Evolutionary conservation across 352 stramenopile genomes (phyloP), one percentile per base, ranked within the genome.

Genomic region (Globisporangium nagaii): DNA sequence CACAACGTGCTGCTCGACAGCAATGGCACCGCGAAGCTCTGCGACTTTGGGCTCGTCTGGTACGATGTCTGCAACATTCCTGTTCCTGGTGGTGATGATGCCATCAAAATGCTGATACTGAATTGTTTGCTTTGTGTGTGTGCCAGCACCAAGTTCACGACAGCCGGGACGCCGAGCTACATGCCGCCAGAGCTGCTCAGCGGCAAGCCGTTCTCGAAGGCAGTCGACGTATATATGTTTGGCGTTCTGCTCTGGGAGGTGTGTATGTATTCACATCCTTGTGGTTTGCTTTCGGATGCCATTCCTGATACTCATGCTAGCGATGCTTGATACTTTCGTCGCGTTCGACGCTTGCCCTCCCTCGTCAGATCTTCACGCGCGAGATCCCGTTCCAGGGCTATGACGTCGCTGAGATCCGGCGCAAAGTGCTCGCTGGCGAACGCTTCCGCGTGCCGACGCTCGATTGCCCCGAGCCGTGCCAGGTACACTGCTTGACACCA

Each of bases 171-270:
- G n/a, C 88, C 90, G 2, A 79, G 78, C 31, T 96, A 96, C 65
- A 96, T 95, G 85, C 79, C 84, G 11, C 82, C 84, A 11, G 88
- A 97, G 63, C 73, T 97, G 2, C 66, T 97, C 19, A 77, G 62
- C 22, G 76, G 81, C 10, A 77, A 75, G 7, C 68, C 84, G 0
- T 98, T 96, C 56, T 95, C 80, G 25, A 96, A 94, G 56, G 75
- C 71, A 0, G 88, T 97, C 31, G 90, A 98, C 58, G 87, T 97
- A 19, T 98, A 93, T 68, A 96, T 95, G 65, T 97, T 96, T 68
- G 91, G 88, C 13, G 73, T 98, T 41, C 65, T 98, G 22, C 57
- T 98, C 7, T 97, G 88, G 86, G 90, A 97, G 71, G 70, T 81
- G 44, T n/a, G 47, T 25, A 42, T 42, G 17, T n/a, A 24, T 24